Conservation (phyloP, 2,329 filamentous ascomycete species). For the Aspergillus sp. region DNA sequence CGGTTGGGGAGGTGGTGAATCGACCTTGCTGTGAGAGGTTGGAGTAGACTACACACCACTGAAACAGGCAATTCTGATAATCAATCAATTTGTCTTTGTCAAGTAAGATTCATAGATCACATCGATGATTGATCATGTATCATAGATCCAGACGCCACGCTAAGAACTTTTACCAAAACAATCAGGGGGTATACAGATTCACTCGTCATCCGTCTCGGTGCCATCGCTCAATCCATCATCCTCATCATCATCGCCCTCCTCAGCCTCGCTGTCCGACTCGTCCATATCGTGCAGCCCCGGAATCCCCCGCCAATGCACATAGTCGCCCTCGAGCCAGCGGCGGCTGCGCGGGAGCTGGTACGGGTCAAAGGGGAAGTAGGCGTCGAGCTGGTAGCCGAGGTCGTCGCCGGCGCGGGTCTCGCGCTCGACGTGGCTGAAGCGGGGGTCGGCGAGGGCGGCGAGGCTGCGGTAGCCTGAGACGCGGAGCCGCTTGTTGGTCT, state of each 20-base stretch:
- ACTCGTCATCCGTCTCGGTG: conserved; percentile 45
- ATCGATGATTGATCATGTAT: not conserved
- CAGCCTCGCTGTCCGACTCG: conserved; percentile 44
- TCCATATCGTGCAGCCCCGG: conserved; percentile 63
- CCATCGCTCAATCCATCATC: conserved; percentile 41
- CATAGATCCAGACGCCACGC: not conserved
- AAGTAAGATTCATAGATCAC: not conserved
- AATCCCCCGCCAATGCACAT: conserved; percentile 75
- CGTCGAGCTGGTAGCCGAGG: conserved; percentile 79
- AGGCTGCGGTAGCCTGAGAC: conserved; percentile 64
- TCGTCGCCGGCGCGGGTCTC: conserved; percentile 65
- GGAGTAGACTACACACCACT: not conserved
- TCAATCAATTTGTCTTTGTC: too few species aligned
- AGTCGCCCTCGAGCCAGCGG: conserved; percentile 82
- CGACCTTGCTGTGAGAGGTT: not conserved
- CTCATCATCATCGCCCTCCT: conserved; percentile 10
- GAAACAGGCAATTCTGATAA: too few species aligned
- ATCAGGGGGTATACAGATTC: not conserved
- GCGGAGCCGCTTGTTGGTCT: conserved; percentile 87
- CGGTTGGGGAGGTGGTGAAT: not conserved
- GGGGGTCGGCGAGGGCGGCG: conserved; percentile 35
- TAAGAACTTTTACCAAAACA: not conserved
- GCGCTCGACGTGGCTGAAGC: conserved; percentile 49
- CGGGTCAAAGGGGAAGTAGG: conserved; percentile 96
- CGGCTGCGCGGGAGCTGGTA: conserved; percentile 87